Conservation (phyloP, 2,329 filamentous ascomycete genomes). For the Diaporthe sp. region DNA sequence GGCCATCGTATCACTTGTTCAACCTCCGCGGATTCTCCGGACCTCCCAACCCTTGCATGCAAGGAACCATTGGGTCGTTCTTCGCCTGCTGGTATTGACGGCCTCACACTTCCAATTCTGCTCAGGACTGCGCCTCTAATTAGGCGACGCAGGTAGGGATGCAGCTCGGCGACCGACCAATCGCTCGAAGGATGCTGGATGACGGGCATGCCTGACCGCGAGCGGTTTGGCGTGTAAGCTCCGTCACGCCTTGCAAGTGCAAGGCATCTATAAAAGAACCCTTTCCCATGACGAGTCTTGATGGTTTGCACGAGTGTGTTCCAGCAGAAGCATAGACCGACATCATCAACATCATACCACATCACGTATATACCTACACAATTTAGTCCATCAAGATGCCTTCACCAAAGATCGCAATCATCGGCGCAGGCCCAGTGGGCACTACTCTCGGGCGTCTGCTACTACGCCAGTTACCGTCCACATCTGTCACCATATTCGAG, state of each 20-base stretch:
- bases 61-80: not conserved
- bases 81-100: too few species aligned
- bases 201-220: not conserved
- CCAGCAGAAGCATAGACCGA: not conserved
- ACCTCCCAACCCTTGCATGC: not conserved
- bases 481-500: conserved; percentile 63
- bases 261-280: not conserved
- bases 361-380: not conserved
- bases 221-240: conserved; percentile 10
- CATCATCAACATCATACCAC: not conserved
- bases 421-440: conserved; percentile 63
- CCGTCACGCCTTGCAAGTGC: not conserved
- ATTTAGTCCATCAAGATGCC: conserved; percentile 41
- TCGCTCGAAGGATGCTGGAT: conserved; percentile 10
- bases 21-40: conserved; percentile 22
- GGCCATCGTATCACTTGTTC: not conserved
- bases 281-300: not conserved
- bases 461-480: conserved; percentile 57
- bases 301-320: not conserved
- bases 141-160: not conserved
- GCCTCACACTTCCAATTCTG: not conserved
- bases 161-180: not conserved
- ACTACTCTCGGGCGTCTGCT: conserved; percentile 67
- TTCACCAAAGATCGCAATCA: conserved; percentile 57
- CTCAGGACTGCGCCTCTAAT: not conserved